A percentile compares a stretch with the other conserved stretches of the same genome.
Evolutionary conservation across 257 asterid species (phyloP).

Genomic region (Ophiorrhiza pumila): DNA sequence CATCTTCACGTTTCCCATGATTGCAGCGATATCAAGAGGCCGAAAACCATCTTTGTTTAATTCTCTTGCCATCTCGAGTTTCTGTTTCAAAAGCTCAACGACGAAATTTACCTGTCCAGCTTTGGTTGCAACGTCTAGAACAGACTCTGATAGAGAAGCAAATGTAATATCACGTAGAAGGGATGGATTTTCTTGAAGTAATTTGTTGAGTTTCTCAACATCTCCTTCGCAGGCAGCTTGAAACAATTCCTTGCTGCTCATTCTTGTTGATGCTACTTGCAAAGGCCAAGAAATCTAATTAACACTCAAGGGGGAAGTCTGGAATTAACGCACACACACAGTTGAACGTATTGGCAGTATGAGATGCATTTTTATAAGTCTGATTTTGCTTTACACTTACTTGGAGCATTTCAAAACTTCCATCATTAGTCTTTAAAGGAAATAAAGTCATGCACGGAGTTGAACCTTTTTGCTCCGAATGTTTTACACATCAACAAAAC

Average conservation of each 20-base stretch:
- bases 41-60: slow-evolving; percentile 2
- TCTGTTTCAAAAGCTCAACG: slow-evolving; percentile 7
- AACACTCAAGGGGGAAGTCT: too few species aligned
- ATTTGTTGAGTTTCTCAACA: not conserved
- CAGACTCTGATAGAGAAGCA: not conserved
- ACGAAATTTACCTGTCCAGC: not conserved
- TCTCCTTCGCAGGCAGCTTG: not conserved
- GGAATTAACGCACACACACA: too few species aligned
- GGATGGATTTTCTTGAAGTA: slow-evolving; percentile 2
- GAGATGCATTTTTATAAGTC: too few species aligned
- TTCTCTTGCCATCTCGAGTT: not conserved
- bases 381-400: too few species aligned
- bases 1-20: slow-evolving; percentile 5
- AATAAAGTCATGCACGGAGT: too few species aligned
- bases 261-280: too few species aligned
- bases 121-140: slow-evolving; percentile 6
- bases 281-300: too few species aligned
- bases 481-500: too few species aligned
- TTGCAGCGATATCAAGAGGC: slow-evolving; percentile 5
- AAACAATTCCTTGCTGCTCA: not conserved
- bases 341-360: too few species aligned
- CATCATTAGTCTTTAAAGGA: not conserved
- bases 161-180: not conserved
- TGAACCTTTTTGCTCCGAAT: too few species aligned
- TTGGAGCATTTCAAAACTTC: too few species aligned